Evolutionary conservation across 1,284 basidiomycete genomes (phyloP).

Genomic region (Moniliophthora roreri): DNA sequence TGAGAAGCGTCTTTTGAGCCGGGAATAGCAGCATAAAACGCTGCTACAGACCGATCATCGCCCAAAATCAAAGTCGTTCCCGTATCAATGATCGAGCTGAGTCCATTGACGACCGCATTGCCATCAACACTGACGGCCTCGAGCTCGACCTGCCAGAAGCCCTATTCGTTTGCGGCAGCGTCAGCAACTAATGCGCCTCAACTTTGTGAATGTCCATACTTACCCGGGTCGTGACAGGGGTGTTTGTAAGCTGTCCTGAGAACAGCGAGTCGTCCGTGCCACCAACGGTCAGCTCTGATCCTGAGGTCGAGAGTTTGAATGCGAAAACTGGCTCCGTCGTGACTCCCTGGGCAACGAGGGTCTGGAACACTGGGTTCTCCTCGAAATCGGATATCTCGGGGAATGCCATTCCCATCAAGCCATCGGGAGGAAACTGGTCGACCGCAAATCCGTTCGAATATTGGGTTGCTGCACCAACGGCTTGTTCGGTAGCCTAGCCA

Average conservation of each 20-base stretch:
- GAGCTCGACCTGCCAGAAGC: neutral
- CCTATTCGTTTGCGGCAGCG: too few relatives aligned
- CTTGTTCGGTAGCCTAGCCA: slow-evolving; percentile 34
- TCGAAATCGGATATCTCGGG: slow-evolving; percentile 34
- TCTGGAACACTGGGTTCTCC: slow-evolving; percentile 45
- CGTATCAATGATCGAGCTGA: slow-evolving; percentile 36
- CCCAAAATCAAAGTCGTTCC: slow-evolving; percentile 49
- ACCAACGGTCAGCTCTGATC: slow-evolving; percentile 58
- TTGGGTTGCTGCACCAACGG: slow-evolving; percentile 41
- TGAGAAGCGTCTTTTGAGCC: slow-evolving; percentile 34
- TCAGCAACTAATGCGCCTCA: too few relatives aligned
- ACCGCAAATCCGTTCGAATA: slow-evolving; percentile 43
- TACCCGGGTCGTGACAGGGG: slow-evolving; percentile 31
- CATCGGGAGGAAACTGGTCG: slow-evolving; percentile 41
- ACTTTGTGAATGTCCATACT: slow-evolving; percentile 20
- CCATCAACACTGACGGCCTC: slow-evolving; percentile 17
- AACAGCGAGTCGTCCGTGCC: slow-evolving; percentile 42
- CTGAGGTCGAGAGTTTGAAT: slow-evolving; percentile 46
- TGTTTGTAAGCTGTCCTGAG: slow-evolving; percentile 36
- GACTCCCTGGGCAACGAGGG: slow-evolving; percentile 36
- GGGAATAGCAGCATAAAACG: slow-evolving; percentile 42
- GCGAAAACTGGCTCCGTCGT: slow-evolving; percentile 46
- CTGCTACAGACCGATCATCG: slow-evolving; percentile 37
- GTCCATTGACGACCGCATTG: slow-evolving; percentile 24
- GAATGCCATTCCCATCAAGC: slow-evolving; percentile 50